These are phyloP conservation scores for Kwoniella shivajii DNA, from an alignment of 1,284 basidiomycete genomes.

Conservation along the genomic window DNA sequence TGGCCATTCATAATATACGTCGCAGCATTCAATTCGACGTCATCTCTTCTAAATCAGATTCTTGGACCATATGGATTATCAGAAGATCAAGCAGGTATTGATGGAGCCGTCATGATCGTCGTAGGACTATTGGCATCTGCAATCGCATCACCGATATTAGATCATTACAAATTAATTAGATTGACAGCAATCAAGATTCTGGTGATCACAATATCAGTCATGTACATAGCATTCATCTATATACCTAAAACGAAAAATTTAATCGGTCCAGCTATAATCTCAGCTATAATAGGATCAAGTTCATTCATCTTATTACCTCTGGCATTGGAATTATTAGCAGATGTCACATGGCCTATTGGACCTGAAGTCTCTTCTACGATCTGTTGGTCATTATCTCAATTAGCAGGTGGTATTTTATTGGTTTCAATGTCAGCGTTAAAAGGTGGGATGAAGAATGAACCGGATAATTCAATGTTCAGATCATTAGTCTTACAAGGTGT, in stretches of 20 bases:
- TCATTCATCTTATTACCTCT: conserved; percentile 4
- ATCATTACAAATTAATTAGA: not conserved
- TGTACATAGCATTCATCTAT: conserved; percentile 10
- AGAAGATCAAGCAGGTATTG: conserved; percentile 14
- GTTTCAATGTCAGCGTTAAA: conserved; percentile 4
- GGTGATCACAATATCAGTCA: not conserved
- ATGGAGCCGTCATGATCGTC: conserved; percentile 10
- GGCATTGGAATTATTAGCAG: conserved; percentile 5
- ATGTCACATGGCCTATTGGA: conserved; percentile 8
- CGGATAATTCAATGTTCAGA: conserved; percentile 4
- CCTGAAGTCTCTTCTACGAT: conserved; percentile 11
- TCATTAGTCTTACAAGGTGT: conserved; percentile 5
- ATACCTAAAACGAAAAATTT: not conserved
- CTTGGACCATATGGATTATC: conserved; percentile 7
- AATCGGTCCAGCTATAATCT: conserved; percentile 3
- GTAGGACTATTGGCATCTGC: conserved; percentile 8
- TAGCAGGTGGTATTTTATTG: conserved; percentile 4
- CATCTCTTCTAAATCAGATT: conserved; percentile 10
- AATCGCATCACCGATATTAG: conserved; percentile 6
- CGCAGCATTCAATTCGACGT: conserved; percentile 12
- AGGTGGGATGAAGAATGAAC: not conserved
- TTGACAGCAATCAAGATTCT: conserved; percentile 1
- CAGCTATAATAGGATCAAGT: conserved; percentile 3
- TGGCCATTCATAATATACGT: conserved; percentile 16
- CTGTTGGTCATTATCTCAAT: conserved; percentile 8